A percentile compares a stretch with the other conserved stretches of the same genome.
phyloP scores from a whole-genome alignment of 768 basidiomycete species.

The Phlebiopsis flavidoalba region DNA sequence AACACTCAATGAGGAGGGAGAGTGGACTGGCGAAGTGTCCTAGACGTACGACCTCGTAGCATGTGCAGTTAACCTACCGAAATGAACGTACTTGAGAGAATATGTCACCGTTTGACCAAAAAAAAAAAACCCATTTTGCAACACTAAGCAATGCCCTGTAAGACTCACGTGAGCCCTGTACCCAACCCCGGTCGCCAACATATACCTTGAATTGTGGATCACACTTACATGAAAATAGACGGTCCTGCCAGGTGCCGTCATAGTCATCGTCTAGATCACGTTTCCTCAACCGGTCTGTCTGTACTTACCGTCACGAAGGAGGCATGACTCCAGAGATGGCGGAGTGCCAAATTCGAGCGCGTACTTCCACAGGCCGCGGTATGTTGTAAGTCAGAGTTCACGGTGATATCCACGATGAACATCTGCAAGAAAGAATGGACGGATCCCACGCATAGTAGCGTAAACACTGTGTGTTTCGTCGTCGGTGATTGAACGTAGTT shows the following conservation, averaged over 20 bases:
- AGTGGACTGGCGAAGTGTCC: background rate
- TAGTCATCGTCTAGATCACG: background rate
- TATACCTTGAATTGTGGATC: background rate
- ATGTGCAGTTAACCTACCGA: background rate
- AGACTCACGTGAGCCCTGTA: too few species aligned
- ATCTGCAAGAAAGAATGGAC: background rate
- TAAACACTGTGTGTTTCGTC: background rate
- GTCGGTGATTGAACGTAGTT: background rate
- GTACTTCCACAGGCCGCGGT: background rate
- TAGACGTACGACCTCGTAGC: background rate
- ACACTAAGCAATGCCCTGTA: background rate
- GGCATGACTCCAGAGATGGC: background rate
- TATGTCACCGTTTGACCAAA: background rate
- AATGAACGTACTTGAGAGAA: background rate
- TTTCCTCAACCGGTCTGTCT: background rate
- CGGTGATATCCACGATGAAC: background rate
- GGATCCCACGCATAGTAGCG: background rate
- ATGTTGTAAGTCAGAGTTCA: background rate
- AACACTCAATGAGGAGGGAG: background rate
- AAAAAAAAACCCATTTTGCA: too few species aligned
- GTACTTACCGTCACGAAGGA: background rate
- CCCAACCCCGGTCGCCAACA: too few species aligned
- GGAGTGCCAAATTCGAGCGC: too few species aligned
- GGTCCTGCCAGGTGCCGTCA: background rate
- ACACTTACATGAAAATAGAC: background rate